Base-by-base conservation (phyloP, 495 filamentous ascomycete species). In the Collariella sp. region DNA sequence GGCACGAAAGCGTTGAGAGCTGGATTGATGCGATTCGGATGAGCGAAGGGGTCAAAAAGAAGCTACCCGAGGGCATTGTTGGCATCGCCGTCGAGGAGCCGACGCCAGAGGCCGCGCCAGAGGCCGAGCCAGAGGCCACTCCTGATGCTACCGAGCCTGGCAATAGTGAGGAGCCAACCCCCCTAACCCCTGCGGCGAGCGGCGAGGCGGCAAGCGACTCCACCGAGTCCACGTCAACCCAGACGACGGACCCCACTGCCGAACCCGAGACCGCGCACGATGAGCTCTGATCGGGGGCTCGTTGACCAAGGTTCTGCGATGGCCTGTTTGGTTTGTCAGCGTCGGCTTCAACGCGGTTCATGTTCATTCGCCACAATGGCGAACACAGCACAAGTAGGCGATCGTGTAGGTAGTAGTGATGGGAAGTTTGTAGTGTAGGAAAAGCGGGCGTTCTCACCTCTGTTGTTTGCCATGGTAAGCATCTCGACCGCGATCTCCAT, bases 1-100 rank as follows among this genome's bases (percentile, higher is more conserved):
- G 73, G 11, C 64, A 77, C 29, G 75, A 75, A 31, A 76, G 76
- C 10, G 70, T 97, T 34, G 89, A 95, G 68, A 72, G 75, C 49
- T 97, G 90, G 90, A 77, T 97, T 56, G 93, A 98, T 66, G 79
- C 78, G 3, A 88, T 96, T 58, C 80, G 86, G 22, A 73, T 98
- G 65, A 88, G 90, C 42, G 94, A 96, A 60, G 85, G 86, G 6
- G 67, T 77, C 19, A 96, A 91, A 76, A 78, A 83, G 67, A 87
- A 84, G 72, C 61, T 97, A 38, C 90, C 91, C 5, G 86, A 85
- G 42, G 83, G 79, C 10, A 57, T 95, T 36, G 69, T 95, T 35
- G 78, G 76, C 9, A 64, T 88, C 50, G 62, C 85, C 24, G 77
- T 70, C 22, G 77, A 80, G 58, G 66, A 78, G 56, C 34, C 53